A percentile compares a stretch with the other conserved stretches of the same genome.
Conservation (phyloP, 495 filamentous ascomycete genomes). For the Tuber indicum region DNA sequence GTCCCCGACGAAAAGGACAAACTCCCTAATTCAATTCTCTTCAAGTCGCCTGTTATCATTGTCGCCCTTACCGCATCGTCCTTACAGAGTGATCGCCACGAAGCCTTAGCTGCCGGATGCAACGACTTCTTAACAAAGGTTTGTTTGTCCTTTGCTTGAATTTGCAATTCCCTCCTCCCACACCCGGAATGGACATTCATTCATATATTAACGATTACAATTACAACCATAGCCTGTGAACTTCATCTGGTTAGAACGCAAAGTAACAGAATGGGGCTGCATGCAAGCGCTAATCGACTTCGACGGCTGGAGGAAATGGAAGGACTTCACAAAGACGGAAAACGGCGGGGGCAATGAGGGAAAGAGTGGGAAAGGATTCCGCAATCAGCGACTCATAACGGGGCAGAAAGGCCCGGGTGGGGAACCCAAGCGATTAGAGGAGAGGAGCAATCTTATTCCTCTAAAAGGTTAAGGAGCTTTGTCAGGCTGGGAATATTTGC, state of each 20-base stretch:
- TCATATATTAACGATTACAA: constrained; percentile 17
- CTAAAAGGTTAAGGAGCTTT: not conserved
- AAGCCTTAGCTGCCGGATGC: constrained; percentile 89
- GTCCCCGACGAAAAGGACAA: constrained; percentile 46
- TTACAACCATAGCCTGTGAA: constrained; percentile 68
- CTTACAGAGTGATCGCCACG: constrained; percentile 88
- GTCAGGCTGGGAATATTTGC: not conserved
- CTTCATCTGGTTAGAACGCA: constrained; percentile 94
- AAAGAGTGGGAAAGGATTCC: constrained; percentile 15
- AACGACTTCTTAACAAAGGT: constrained; percentile 99
- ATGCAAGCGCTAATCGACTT: constrained; percentile 99
- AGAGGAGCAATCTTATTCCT: not conserved
- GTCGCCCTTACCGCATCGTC: constrained; percentile 91
- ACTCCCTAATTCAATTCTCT: constrained; percentile 57
- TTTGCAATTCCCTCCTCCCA: constrained; percentile 5
- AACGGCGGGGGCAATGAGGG: constrained; percentile 41
- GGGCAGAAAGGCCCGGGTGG: not conserved
- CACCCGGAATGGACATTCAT: not conserved
- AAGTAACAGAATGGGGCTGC: constrained; percentile 99
- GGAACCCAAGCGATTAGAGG: not conserved
- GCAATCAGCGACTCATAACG: constrained; percentile 23
- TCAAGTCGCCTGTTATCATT: constrained; percentile 96
- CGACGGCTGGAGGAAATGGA: constrained; percentile 97
- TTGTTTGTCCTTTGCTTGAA: constrained; percentile 36
- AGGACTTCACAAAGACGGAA: constrained; percentile 56